phyloP scores from a whole-genome alignment of 352 stramenopile genomes.

The Phytophthora foliorum region DNA sequence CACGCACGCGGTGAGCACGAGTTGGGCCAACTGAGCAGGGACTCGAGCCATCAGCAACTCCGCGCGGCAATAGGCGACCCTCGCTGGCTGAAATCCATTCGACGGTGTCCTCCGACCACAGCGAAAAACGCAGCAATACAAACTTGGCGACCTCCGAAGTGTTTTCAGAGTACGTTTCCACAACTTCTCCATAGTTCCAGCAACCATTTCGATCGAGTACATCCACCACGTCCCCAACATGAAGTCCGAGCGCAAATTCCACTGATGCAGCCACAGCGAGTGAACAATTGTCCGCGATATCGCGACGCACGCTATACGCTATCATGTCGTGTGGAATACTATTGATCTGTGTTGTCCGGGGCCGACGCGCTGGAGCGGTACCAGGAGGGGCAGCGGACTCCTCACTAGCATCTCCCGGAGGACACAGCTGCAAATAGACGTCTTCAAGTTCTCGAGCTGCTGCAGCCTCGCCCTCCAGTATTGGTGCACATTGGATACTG shows the following conservation, averaged over 20 bases:
- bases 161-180: slow-evolving; percentile 64
- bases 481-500: slow-evolving; percentile 60
- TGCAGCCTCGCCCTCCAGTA: slow-evolving; percentile 58
- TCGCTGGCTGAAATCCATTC: slow-evolving; percentile 82
- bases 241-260: slow-evolving; percentile 68
- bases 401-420: slow-evolving; percentile 20
- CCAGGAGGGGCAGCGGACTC: slow-evolving; percentile 22
- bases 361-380: slow-evolving; percentile 22
- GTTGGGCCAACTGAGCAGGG: slow-evolving; percentile 53
- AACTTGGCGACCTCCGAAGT: slow-evolving; percentile 54
- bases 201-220: slow-evolving; percentile 81
- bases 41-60: slow-evolving; percentile 62
- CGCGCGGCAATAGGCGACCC: slow-evolving; percentile 76
- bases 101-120: slow-evolving; percentile 62
- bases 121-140: slow-evolving; percentile 69
- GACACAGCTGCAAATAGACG: slow-evolving; percentile 67
- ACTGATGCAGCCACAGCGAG: slow-evolving; percentile 66
- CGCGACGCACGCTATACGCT: slow-evolving; percentile 50
- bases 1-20: slow-evolving; percentile 44
- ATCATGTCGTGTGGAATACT: slow-evolving; percentile 64
- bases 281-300: slow-evolving; percentile 46
- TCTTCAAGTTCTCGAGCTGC: slow-evolving; percentile 59
- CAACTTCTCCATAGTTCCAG: slow-evolving; percentile 85
- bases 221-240: slow-evolving; percentile 76
- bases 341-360: slow-evolving; percentile 40